A percentile compares a stretch with the other conserved stretches of the same genome.
phyloP scores from a whole-genome alignment of 2,329 filamentous ascomycete genomes.

The Xenoacremonium recifei region DNA sequence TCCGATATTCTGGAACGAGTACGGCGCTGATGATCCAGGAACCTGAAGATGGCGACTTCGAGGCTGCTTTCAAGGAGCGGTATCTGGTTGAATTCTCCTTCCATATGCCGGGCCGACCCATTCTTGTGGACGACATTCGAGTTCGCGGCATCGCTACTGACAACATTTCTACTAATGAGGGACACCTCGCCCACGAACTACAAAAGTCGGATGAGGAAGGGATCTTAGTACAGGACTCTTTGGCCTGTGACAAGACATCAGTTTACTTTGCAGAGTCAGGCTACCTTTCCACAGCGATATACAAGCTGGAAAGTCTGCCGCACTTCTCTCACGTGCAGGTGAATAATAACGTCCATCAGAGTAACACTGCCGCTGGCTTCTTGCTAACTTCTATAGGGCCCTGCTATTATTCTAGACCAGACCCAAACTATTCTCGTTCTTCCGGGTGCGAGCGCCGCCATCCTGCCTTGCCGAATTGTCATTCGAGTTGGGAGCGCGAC shows the following conservation, averaged over 20 bases:
- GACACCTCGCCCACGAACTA: no score
- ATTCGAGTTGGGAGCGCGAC: background rate
- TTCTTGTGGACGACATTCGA: conserved; percentile 42
- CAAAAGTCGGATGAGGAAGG: no score
- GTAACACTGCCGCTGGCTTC: no score
- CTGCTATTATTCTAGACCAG: conserved; percentile 67
- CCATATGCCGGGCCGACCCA: conserved; percentile 45
- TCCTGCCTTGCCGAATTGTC: conserved; percentile 27
- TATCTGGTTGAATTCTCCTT: conserved; percentile 44
- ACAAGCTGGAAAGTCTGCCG: no score
- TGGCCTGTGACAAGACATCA: no score
- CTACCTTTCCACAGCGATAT: no score
- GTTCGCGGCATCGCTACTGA: conserved; percentile 40
- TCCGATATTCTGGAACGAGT: conserved; percentile 43
- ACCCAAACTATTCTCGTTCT: conserved; percentile 73
- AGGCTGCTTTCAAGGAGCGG: conserved; percentile 28
- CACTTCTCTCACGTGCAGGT: no score
- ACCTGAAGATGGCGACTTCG: conserved; percentile 28
- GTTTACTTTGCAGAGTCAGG: no score
- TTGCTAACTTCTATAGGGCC: conserved; percentile 46
- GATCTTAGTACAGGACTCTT: no score
- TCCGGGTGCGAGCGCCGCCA: conserved; percentile 23
- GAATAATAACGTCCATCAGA: no score
- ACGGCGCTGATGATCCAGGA: conserved; percentile 40
- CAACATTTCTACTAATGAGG: no score